These are phyloP conservation scores for Gaultheria prostrata DNA, from an alignment of 148 eudicot species.

Conservation along the genomic window DNA sequence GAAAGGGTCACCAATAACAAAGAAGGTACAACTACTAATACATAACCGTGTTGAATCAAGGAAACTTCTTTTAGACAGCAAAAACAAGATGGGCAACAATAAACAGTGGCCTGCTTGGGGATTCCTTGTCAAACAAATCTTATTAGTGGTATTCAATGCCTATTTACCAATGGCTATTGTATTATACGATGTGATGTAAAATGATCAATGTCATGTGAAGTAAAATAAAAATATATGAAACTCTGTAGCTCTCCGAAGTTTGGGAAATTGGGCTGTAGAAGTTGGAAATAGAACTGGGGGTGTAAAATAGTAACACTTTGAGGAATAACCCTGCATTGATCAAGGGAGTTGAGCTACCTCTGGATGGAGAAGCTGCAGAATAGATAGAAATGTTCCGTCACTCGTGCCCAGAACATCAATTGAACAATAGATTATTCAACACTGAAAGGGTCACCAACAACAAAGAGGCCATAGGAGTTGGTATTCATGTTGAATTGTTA, in stretches of 20 bases:
- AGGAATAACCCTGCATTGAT: not conserved
- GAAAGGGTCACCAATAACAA: not conserved
- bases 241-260: too few relatives aligned
- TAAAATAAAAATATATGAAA: not conserved
- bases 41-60: not conserved
- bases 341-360: not conserved
- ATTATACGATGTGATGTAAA: too few relatives aligned
- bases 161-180: too few relatives aligned
- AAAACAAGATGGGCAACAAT: not conserved
- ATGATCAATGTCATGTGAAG: too few relatives aligned
- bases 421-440: not conserved
- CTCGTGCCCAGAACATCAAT: not conserved
- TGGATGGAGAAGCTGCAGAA: not conserved
- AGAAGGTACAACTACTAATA: not conserved
- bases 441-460: not conserved
- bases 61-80: not conserved
- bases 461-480: not conserved
- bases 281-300: not conserved
- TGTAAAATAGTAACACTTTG: not conserved
- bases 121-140: slow-evolving; percentile 1
- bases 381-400: not conserved
- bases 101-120: too few relatives aligned
- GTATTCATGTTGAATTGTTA: not conserved
- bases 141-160: not conserved
- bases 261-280: not conserved